Evolutionary conservation across 345 rosid species (phyloP).

Genomic region (Noccaea caerulescens): DNA sequence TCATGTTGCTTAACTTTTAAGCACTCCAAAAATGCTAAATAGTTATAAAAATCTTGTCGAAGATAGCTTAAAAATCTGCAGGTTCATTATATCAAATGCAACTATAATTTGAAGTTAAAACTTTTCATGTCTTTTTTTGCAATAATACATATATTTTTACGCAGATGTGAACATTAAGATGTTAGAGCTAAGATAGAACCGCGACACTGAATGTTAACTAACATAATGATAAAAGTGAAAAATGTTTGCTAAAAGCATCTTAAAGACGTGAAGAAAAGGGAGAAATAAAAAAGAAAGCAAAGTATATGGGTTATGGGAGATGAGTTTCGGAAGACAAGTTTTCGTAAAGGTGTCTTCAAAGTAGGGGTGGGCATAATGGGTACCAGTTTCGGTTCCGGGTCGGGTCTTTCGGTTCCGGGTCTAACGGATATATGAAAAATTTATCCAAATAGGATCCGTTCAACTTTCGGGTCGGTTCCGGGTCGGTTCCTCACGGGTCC

Average conservation of each 20-base stretch:
- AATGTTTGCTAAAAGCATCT: slow-evolving; percentile 58
- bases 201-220: not conserved
- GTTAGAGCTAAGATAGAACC: too few relatives aligned
- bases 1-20: too few relatives aligned
- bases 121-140: too few relatives aligned
- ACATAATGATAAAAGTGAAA: slow-evolving; percentile 37
- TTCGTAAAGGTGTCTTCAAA: slow-evolving; percentile 45
- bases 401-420: too few relatives aligned
- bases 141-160: too few relatives aligned
- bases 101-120: not conserved
- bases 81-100: not conserved
- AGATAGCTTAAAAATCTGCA: not conserved
- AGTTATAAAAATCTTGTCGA: not conserved
- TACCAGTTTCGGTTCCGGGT: too few relatives aligned
- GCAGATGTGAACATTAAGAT: too few relatives aligned
- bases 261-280: slow-evolving; percentile 31
- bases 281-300: slow-evolving; percentile 10
- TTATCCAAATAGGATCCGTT: too few relatives aligned
- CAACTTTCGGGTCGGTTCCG: too few relatives aligned
- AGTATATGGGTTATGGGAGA: slow-evolving; percentile 36
- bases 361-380: too few relatives aligned
- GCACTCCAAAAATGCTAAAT: not conserved
- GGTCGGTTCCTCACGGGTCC: too few relatives aligned
- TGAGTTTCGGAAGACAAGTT: slow-evolving; percentile 41
- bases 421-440: too few relatives aligned